phyloP scores from a whole-genome alignment of 768 basidiomycete species.

The Podaxis sp. region DNA sequence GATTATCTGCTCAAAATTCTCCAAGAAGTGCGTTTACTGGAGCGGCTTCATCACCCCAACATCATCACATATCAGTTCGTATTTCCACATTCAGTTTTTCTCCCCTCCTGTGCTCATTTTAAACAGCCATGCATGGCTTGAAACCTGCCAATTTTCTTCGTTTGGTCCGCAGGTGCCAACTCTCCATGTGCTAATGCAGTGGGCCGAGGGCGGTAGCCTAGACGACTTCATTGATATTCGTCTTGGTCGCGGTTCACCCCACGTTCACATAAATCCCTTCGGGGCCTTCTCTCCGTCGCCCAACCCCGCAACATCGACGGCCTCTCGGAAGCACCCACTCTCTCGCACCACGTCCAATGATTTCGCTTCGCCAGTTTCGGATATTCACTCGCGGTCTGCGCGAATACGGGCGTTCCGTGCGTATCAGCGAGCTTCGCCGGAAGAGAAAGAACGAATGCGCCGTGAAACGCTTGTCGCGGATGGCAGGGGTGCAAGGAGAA shows the following conservation, averaged over 20 bases:
- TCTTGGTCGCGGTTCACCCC: conserved; percentile 58
- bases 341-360: conserved; percentile 16
- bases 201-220: conserved; percentile 86
- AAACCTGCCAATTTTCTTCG: conserved; percentile 78
- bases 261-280: conserved; percentile 45
- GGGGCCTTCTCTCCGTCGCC: conserved; percentile 25
- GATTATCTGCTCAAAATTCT: conserved; percentile 81
- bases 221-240: conserved; percentile 87
- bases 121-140: conserved; percentile 83
- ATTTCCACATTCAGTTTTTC: neutral
- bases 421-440: conserved; percentile 62
- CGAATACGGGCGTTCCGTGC: conserved; percentile 77
- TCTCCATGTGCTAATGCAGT: conserved; percentile 89
- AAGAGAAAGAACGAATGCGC: conserved; percentile 62
- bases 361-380: conserved; percentile 8
- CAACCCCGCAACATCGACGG: conserved; percentile 21
- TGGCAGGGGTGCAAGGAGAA: conserved; percentile 16
- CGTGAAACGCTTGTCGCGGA: conserved; percentile 43
- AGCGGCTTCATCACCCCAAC: conserved; percentile 86
- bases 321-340: conserved; percentile 22
- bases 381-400: conserved; percentile 56
- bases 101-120: conserved; percentile 2
- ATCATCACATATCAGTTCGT: conserved; percentile 87
- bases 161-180: conserved; percentile 90
- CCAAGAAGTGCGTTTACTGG: conserved; percentile 84